Evolutionary conservation across 306 rosid species (phyloP), one percentile per base, ranked within the genome.

Genomic region (Cicer pinnatifidum): DNA sequence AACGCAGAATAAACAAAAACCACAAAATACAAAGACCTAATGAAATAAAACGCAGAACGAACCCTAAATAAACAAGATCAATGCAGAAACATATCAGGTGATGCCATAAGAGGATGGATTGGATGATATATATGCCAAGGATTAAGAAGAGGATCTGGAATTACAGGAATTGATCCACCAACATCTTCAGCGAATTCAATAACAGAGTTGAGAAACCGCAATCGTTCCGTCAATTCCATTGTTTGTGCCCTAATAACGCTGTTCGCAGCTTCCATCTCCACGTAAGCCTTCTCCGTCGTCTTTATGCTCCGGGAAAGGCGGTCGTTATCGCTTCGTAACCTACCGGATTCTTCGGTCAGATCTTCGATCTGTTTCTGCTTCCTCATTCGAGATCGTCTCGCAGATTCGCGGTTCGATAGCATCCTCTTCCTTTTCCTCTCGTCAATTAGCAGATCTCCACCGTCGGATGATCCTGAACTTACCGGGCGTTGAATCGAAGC

Each of bases 331-430:
- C 19, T 70, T 51, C 87, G 76, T 56, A 95, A 72, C 10, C 83
- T 78, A 33, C 80, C 79, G 10, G 58, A 13, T 72, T 91, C 99
- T 9, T 65, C 70, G 0, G 89, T 75, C 56, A 95, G 82, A 37
- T 90, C 96, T 74, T 87, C 97, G 37, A 95, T 0, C 51, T 78
- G 99, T 83, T 88, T 88, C 91, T 95, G 99, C 86, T 95, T 95
- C 83, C 79, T 88, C 93, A 90, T 84, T 44, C 99, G 76, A 8
- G 99, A 95, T 0, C 99, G 85, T 76, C 96, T 71, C 0, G 99
- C 99, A 2, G 99, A 95, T 73, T 95, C 97, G 8, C 97, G 86
- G 76, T 95, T 95, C 11, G 99, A 95, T 39, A 73, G 69, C 99
- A 91, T 91, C 80, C 97, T 78, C 89, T 95, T 95, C 81, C 97